A percentile compares a stretch with the other conserved stretches of the same genome.
These are phyloP conservation scores for Rhizopus delemar DNA, from an alignment of 371 early-diverging fungal species.

Conservation along the genomic window DNA sequence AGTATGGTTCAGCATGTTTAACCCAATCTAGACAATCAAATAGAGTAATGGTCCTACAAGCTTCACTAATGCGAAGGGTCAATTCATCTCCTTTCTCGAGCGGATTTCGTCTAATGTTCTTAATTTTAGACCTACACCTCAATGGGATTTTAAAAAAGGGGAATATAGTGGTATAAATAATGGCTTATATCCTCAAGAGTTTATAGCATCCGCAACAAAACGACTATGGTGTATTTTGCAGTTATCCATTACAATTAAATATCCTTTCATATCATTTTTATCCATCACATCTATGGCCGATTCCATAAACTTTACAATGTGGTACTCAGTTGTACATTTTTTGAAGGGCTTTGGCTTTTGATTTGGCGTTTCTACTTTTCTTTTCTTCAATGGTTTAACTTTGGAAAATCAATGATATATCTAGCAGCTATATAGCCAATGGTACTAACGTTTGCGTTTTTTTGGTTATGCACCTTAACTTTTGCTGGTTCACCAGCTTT, in stretches of 20 bases:
- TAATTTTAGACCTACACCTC: conserved; percentile 16
- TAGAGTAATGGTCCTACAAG: conserved; percentile 4
- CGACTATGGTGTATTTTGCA: conserved; percentile 2
- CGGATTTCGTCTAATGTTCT: conserved; percentile 10
- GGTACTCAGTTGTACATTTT: conserved; percentile 14
- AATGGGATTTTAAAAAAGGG: conserved; percentile 14
- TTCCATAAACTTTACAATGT: conserved; percentile 11
- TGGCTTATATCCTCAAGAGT: conserved; percentile 6
- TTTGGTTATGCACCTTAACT: conserved; percentile 16
- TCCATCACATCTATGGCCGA: conserved; percentile 13
- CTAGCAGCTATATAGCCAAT: conserved; percentile 13
- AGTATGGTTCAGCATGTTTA: conserved; percentile 4
- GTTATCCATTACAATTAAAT: conserved; percentile 13
- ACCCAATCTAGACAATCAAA: conserved; percentile 6
- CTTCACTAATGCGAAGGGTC: conserved; percentile 2
- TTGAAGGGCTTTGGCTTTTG: conserved; percentile 6
- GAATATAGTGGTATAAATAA: conserved; percentile 12
- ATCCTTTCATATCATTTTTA: conserved; percentile 10
- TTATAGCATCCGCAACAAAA: conserved; percentile 14
- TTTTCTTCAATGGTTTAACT: conserved; percentile 12
- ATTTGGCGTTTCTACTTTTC: background rate
- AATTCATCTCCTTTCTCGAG: conserved; percentile 5
- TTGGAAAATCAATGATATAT: conserved; percentile 7
- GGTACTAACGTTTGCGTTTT: conserved; percentile 7
- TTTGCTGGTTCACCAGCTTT: conserved; percentile 4